Evolutionary conservation across 1,284 basidiomycete genomes (phyloP), one percentile per base, ranked within the genome.

Genomic region (Spongiforma sp.): DNA sequence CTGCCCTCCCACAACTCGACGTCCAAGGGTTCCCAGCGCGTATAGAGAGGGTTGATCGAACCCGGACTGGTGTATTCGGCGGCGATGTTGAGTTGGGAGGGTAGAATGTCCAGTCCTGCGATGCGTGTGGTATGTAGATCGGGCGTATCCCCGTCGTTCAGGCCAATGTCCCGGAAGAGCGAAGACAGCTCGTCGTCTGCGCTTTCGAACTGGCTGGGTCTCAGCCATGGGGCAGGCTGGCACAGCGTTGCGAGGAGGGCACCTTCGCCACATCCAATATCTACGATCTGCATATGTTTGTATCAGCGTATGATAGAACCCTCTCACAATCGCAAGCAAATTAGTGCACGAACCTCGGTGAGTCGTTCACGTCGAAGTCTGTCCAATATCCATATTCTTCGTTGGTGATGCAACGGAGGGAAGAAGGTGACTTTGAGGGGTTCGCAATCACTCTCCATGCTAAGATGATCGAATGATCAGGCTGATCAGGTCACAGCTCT

Each of bases 1-100:
- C 89, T 90, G 11, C 96, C 96, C 52, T 92, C 83, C 91, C 93
- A 98, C 2, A 98, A 76, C 69, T 90, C 85, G 8, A 89, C 88
- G 12, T 85, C 80, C 32, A 96, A 77, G 6, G 86, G 80, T 67
- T 94, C 90, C 93, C 94, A 98, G 48, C 95, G 84, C 11, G 65
- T 79, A 62, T 67, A 75, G 66, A 65, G 59, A 69, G 76, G 57
- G 70, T 73, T 65, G 68, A 68, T 28, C 71, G 80, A 43, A 68
- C 80, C 61, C 0, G 83, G 81, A 8, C 79, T 75, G 0, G 84
- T 87, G 17, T 70, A 77, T 57, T 82, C 68, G 3, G 84, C 72
- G 0, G 91, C 89, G 64, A 84, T 81, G 24, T 76, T 72, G 21
- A 94, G 81, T 62, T 87, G 84, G 11, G 71, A 67, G 7, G 73